Evolutionary conservation across 208 protist species (phyloP), one percentile per base, ranked within the genome.

Genomic region (Crithidia sp.): DNA sequence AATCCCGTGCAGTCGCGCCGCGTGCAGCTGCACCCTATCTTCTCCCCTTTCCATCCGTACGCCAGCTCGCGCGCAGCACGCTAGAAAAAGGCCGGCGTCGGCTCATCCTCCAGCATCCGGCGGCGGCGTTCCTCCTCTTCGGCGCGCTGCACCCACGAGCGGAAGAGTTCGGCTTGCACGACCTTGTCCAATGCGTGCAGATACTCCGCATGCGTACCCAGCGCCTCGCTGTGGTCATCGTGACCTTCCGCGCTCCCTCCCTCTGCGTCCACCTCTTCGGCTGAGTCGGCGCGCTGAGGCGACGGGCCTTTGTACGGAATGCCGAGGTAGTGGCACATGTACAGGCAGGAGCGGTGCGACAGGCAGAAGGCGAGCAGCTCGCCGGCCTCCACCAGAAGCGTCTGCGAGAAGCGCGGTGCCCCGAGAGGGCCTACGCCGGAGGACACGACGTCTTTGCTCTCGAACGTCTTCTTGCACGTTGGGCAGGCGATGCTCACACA

Each of bases 151-250:
- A 82, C 79, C 83, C 81, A 85, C 13, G 83, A 67, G 40, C 75
- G 79, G 49, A 94, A 89, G 19, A 96, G 75, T 7, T 79, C 81
- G 6, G 82, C 88, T 47, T 90, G 84, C 43, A 96, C 83, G 16
- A 95, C 81, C 75, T 89, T 92, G 69, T 96, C 92, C n/a, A 94
- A 69, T 0, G 86, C 81, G 45, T 86, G 72, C 65, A 89, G 58
- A 58, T 84, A 91, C 64, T 92, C 78, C 0, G 88, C 66, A 59
- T 84, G 82, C 37, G 76, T 76, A 43, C 65, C 74, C 68, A 62
- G 68, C 19, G 47, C 44, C 28, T 57, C 55, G 41, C 53, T 58
- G 45, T 60, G 45, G 14, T 65, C 59, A 19, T 81, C 77, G 43
- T 60, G 47, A 17, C 13, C 62, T 40, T 76, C 67, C 5, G 47